A percentile compares a stretch with the other conserved stretches of the same genome.
Conservation (phyloP, 2,329 filamentous ascomycete genomes). For the Phyllosticta citribraziliensis region DNA sequence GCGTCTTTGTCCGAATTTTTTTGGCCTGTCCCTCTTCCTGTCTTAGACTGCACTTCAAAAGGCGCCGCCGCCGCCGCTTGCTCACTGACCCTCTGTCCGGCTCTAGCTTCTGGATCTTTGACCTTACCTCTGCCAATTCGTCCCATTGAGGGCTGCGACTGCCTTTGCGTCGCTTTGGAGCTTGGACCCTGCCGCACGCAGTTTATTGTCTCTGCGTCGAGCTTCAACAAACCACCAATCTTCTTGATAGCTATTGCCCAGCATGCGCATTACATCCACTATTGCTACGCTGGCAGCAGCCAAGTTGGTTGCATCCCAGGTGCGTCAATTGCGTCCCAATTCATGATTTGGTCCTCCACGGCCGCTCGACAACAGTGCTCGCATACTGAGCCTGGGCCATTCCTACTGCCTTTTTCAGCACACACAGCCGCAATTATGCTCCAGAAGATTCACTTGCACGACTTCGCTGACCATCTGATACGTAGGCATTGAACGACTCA, state of each 20-base stretch:
- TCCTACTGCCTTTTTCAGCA: no score
- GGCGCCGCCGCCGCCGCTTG: neutral
- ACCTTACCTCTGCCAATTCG: neutral
- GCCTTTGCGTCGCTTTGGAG: neutral
- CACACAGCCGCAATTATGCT: neutral
- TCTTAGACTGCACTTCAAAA: neutral
- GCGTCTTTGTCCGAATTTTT: neutral
- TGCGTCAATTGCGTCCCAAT: neutral
- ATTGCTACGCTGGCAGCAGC: constrained; percentile 3
- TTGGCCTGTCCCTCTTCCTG: neutral
- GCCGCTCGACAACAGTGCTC: neutral
- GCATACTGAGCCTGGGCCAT: neutral
- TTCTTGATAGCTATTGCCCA: neutral
- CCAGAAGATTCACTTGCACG: no score
- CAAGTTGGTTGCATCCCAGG: constrained; percentile 4
- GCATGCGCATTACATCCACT: constrained; percentile 5
- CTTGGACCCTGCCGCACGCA: neutral
- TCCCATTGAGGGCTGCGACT: neutral
- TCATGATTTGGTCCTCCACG: neutral
- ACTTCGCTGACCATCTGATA: neutral
- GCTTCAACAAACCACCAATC: neutral
- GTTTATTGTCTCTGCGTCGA: neutral
- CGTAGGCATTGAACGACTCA: constrained; percentile 1
- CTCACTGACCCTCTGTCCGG: neutral
- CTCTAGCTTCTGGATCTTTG: neutral